phyloP scores from a whole-genome alignment of 495 filamentous ascomycete species.

The Talaromyces trachyspermus region DNA sequence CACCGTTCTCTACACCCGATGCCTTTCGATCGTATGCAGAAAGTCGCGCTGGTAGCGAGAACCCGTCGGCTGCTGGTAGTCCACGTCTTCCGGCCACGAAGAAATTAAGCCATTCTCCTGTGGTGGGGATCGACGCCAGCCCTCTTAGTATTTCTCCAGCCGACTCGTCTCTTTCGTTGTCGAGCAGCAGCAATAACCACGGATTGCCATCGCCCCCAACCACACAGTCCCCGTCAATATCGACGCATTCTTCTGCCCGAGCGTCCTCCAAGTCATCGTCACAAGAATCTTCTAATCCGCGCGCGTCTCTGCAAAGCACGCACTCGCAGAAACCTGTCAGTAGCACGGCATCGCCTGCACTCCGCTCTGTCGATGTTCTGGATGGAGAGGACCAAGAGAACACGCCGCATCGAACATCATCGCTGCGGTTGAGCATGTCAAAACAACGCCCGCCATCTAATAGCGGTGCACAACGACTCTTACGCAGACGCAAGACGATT shows the following conservation, averaged over 20 bases:
- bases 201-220: slow-evolving; percentile 20
- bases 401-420: not conserved
- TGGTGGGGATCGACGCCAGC: slow-evolving; percentile 19
- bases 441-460: not conserved
- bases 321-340: too few relatives aligned
- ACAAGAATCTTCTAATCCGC: slow-evolving; percentile 9
- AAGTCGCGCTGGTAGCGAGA: slow-evolving; percentile 47
- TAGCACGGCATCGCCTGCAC: too few relatives aligned
- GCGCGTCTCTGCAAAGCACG: not conserved
- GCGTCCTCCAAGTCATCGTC: not conserved
- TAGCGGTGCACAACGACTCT: slow-evolving; percentile 13
- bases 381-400: not conserved
- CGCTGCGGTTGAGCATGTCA: not conserved
- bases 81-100: slow-evolving; percentile 25
- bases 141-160: slow-evolving; percentile 27
- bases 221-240: not conserved
- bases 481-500: slow-evolving; percentile 53
- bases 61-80: slow-evolving; percentile 36
- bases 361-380: too few relatives aligned
- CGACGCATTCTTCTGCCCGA: not conserved
- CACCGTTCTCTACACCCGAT: slow-evolving; percentile 76
- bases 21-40: slow-evolving; percentile 63
- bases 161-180: slow-evolving; percentile 34
- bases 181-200: too few relatives aligned
- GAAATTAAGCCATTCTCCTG: slow-evolving; percentile 7